A percentile compares a stretch with the other conserved stretches of the same genome.
Evolutionary conservation across 2,329 filamentous ascomycete species (phyloP).

Genomic region (Sporothrix brasiliensis): DNA sequence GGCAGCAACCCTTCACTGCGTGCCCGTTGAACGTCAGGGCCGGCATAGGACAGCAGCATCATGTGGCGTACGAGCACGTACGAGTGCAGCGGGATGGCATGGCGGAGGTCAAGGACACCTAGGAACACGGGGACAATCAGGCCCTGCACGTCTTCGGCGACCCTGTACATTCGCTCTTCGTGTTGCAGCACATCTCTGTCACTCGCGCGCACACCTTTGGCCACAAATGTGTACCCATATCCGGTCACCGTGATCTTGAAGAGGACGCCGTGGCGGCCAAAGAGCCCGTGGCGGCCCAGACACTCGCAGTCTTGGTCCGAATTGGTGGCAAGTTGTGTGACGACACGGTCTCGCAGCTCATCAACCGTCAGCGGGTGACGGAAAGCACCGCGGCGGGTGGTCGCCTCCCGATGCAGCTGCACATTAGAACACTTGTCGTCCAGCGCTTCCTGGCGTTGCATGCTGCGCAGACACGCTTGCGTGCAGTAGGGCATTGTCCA

Average conservation of each 20-base stretch:
- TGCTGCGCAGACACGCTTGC: constrained; percentile 26
- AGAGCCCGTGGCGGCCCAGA: constrained; percentile 1
- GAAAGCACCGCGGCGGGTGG: neutral
- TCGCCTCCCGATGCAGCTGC: constrained; percentile 2
- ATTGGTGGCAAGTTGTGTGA: neutral
- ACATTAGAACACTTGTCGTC: constrained; percentile 30
- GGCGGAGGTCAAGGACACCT: constrained; percentile 11
- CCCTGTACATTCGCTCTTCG: constrained; percentile 12
- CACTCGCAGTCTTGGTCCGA: constrained; percentile 13
- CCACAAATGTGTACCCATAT: constrained; percentile 27
- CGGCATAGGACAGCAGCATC: constrained; percentile 26
- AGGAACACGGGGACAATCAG: constrained; percentile 23
- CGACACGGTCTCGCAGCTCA: neutral
- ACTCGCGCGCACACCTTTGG: constrained; percentile 19
- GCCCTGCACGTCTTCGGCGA: constrained; percentile 7
- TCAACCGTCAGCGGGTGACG: neutral
- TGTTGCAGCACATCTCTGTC: constrained; percentile 10
- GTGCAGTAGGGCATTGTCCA: constrained; percentile 29
- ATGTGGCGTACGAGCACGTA: constrained; percentile 18
- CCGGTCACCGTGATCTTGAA: constrained; percentile 20
- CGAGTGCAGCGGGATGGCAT: constrained; percentile 12
- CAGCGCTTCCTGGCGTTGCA: neutral
- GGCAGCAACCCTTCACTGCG: neutral
- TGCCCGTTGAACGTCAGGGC: neutral
- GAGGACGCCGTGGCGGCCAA: constrained; percentile 24